Evolutionary conservation across 164 flowering plant genomes (phyloP).

Genomic region (Akebia trifoliata): DNA sequence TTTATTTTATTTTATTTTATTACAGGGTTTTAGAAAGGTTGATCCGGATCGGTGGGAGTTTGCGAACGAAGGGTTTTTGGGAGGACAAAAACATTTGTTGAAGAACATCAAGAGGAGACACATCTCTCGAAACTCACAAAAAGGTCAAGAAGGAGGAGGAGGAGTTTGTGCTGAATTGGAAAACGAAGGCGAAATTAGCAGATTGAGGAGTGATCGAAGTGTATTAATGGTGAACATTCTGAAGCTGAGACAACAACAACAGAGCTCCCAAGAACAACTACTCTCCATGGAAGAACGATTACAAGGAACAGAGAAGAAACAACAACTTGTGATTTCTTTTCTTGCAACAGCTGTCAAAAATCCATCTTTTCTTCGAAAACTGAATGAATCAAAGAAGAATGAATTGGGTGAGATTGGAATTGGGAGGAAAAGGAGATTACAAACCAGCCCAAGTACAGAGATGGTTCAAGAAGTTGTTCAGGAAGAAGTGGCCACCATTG

Average conservation of each 20-base stretch:
- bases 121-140: not conserved
- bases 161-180: not conserved
- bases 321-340: not conserved
- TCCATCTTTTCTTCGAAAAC: not conserved
- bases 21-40: conserved; percentile 17
- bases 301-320: conserved; percentile 2
- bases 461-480: conserved; percentile 14
- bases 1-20: not conserved
- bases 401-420: conserved; percentile 24
- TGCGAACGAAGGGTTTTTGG: conserved; percentile 16
- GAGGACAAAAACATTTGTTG: conserved; percentile 15
- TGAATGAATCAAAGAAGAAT: conserved; percentile 19
- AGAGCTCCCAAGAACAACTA: not conserved
- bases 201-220: not conserved
- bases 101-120: conserved; percentile 18
- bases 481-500: conserved; percentile 14
- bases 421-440: conserved; percentile 35
- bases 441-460: conserved; percentile 10
- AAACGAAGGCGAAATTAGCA: not conserved
- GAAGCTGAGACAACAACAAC: conserved; percentile 1
- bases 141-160: not conserved
- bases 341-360: not conserved
- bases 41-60: conserved; percentile 20
- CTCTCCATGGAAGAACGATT: conserved; percentile 4
- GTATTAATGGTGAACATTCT: not conserved